Evolutionary conservation across 2,329 filamentous ascomycete species (phyloP).

Genomic region (Aspergillus sp.): DNA sequence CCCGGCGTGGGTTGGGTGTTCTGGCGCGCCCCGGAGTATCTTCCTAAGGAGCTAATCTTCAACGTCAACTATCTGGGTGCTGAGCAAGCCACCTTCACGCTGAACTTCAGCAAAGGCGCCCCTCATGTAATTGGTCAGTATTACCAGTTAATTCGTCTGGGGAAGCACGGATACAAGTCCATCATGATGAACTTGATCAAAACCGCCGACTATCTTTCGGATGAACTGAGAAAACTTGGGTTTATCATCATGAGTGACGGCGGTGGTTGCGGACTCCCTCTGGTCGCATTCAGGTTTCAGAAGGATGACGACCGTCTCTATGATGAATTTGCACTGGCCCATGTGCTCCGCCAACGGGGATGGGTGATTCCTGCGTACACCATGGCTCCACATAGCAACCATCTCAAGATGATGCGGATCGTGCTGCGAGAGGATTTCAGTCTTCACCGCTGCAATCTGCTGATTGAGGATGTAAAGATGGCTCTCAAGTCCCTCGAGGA

Average conservation of each 20-base stretch:
- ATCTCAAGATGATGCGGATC: conserved; percentile 84
- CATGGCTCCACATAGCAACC: conserved; percentile 82
- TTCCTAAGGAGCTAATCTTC: conserved; percentile 68
- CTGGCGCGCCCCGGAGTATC: conserved; percentile 63
- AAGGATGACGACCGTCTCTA: conserved; percentile 55
- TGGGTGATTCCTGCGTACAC: conserved; percentile 96
- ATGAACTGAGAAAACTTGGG: conserved; percentile 67
- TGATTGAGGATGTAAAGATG: conserved; percentile 74
- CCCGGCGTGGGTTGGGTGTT: conserved; percentile 69
- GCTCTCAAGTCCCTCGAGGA: conserved; percentile 66
- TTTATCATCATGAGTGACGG: conserved; percentile 85
- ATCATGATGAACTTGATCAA: conserved; percentile 76
- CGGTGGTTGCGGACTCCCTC: conserved; percentile 72
- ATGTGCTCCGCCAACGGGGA: conserved; percentile 75
- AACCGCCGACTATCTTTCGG: conserved; percentile 79
- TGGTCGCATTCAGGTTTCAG: conserved; percentile 80
- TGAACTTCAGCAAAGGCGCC: conserved; percentile 71
- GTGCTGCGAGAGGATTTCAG: conserved; percentile 91
- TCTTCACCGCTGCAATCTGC: conserved; percentile 70
- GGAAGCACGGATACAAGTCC: conserved; percentile 61
- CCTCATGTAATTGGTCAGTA: conserved; percentile 70
- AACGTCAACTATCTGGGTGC: conserved; percentile 69
- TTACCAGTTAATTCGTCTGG: conserved; percentile 69
- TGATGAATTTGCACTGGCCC: conserved; percentile 74
- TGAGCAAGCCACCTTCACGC: conserved; percentile 67